Evolutionary conservation across 495 filamentous ascomycete genomes (phyloP).

Genomic region (Podospora anserina): DNA sequence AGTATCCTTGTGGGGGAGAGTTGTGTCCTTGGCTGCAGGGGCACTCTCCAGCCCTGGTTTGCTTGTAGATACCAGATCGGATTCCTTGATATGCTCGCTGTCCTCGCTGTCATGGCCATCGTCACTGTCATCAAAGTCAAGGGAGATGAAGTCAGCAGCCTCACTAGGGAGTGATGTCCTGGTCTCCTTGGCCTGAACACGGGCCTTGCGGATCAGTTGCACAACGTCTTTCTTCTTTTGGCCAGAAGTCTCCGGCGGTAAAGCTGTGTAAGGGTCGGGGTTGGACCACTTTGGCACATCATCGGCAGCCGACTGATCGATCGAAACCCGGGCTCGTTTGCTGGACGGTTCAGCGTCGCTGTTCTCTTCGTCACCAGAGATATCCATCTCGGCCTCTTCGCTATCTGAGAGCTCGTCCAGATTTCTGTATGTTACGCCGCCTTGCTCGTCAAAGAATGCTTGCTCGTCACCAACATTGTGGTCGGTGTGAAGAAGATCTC

Average conservation of each 20-base stretch:
- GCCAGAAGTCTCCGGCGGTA: constrained; percentile 67
- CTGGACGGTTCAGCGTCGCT: constrained; percentile 48
- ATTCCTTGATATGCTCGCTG: constrained; percentile 4
- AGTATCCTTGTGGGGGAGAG: constrained; percentile 8
- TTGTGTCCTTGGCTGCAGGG: not conserved
- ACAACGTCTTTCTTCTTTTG: constrained; percentile 78
- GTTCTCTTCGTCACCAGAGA: constrained; percentile 49
- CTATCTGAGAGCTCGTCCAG: constrained; percentile 66
- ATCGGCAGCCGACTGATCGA: constrained; percentile 36
- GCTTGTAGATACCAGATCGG: not conserved
- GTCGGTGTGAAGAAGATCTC: constrained; percentile 38
- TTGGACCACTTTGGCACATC: constrained; percentile 81
- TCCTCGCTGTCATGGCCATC: constrained; percentile 20
- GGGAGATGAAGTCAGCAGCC: constrained; percentile 77
- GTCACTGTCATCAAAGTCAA: constrained; percentile 59
- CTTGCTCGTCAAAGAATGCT: constrained; percentile 37
- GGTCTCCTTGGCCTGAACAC: constrained; percentile 49
- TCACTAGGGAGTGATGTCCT: constrained; percentile 57
- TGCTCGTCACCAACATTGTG: constrained; percentile 34
- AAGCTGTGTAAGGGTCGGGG: constrained; percentile 81
- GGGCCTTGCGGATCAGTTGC: constrained; percentile 80
- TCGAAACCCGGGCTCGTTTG: constrained; percentile 44
- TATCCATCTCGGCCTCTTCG: constrained; percentile 72
- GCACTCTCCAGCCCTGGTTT: not conserved
- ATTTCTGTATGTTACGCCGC: constrained; percentile 42